A percentile compares a stretch with the other conserved stretches of the same genome.
Evolutionary conservation across 495 filamentous ascomycete genomes (phyloP).

Genomic region (Daldinia grandis): DNA sequence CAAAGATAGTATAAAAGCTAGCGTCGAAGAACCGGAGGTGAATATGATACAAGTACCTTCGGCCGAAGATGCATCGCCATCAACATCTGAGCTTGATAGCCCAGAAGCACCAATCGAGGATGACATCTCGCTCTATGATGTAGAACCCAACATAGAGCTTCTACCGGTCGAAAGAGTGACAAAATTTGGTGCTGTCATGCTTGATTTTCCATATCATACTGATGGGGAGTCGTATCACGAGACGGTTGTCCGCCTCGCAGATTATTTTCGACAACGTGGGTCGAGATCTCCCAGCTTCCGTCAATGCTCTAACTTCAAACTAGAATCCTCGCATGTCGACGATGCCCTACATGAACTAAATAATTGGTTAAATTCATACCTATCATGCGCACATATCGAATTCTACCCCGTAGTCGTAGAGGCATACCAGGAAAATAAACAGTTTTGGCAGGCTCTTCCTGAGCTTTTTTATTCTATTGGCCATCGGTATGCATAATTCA

Average conservation of each 20-base stretch:
- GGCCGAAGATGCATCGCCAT: slow-evolving; percentile 47
- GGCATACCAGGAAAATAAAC: slow-evolving; percentile 49
- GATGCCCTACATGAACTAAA: slow-evolving; percentile 50
- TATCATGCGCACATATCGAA: slow-evolving; percentile 43
- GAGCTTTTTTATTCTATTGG: slow-evolving; percentile 40
- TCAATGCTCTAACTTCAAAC: slow-evolving; percentile 22
- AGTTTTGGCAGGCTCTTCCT: slow-evolving; percentile 44
- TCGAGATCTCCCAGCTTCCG: slow-evolving; percentile 8
- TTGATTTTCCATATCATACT: slow-evolving; percentile 55
- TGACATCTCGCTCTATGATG: slow-evolving; percentile 42
- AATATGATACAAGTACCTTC: slow-evolving; percentile 45
- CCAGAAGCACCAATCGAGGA: slow-evolving; percentile 49
- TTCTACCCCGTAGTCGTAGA: slow-evolving; percentile 41
- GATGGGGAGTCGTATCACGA: slow-evolving; percentile 50
- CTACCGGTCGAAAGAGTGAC: slow-evolving; percentile 33
- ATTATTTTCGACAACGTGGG: slow-evolving; percentile 53
- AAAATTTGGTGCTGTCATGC: slow-evolving; percentile 41
- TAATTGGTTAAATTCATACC: slow-evolving; percentile 56
- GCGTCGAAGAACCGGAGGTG: slow-evolving; percentile 54
- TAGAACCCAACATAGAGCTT: slow-evolving; percentile 33
- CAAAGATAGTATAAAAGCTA: slow-evolving; percentile 47
- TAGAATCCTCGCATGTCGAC: slow-evolving; percentile 52
- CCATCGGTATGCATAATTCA: slow-evolving; percentile 32
- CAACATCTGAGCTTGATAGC: slow-evolving; percentile 50
- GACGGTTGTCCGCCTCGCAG: slow-evolving; percentile 44